Evolutionary conservation across 345 rosid species (phyloP).

Genomic region (Trapa incisa): DNA sequence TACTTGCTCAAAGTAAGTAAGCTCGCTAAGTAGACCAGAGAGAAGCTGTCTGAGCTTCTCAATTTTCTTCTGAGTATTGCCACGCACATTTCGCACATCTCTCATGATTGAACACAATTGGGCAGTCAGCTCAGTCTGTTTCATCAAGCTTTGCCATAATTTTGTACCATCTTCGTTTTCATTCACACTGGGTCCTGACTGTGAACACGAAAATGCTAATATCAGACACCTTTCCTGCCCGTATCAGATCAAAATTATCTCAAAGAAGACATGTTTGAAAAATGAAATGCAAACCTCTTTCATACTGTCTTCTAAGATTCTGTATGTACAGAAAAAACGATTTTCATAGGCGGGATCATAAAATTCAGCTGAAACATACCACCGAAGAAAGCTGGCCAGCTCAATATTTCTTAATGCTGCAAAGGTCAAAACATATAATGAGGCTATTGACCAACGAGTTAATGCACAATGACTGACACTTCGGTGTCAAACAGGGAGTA

Average conservation of each 20-base stretch:
- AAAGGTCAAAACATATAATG: conserved; percentile 18
- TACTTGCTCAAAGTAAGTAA: conserved; percentile 96
- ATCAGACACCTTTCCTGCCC: not conserved
- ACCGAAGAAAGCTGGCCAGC: conserved; percentile 89
- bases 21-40: conserved; percentile 89
- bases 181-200: conserved; percentile 49
- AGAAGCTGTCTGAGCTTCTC: conserved; percentile 98
- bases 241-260: not conserved
- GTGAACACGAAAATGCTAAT: conserved; percentile 12
- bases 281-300: conserved; percentile 38
- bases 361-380: conserved; percentile 94
- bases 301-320: conserved; percentile 66
- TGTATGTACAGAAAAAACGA: conserved; percentile 68
- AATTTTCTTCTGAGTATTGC: conserved; percentile 93
- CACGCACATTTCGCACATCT: conserved; percentile 92
- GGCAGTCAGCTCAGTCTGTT: conserved; percentile 91
- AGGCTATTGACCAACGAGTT: conserved; percentile 8
- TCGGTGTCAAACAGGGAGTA: not conserved
- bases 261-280: not conserved
- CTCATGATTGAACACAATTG: conserved; percentile 80
- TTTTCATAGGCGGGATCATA: conserved; percentile 74
- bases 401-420: conserved; percentile 76
- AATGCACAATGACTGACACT: not conserved
- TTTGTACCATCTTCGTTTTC: conserved; percentile 70
- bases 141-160: conserved; percentile 86